A percentile compares a stretch with the other conserved stretches of the same genome.
phyloP scores from a whole-genome alignment of 768 basidiomycete genomes.

The Cystobasidium tubakii region DNA sequence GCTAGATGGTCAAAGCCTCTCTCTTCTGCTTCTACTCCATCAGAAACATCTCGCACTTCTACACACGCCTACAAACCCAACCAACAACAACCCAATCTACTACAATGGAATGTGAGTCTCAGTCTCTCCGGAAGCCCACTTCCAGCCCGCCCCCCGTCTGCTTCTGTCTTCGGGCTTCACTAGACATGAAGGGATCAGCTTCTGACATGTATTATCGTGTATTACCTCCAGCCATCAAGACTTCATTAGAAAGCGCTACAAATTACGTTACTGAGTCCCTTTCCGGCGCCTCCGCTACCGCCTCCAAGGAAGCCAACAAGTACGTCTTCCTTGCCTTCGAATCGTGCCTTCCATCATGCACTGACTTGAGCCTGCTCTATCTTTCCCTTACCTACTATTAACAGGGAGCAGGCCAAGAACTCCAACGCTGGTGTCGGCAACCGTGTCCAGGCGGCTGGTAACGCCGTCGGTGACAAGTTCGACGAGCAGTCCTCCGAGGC shows the following conservation, averaged over 20 bases:
- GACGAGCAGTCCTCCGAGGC: conserved; percentile 10
- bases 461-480: conserved; percentile 6
- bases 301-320: conserved; percentile 5
- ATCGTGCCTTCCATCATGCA: not conserved
- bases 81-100: not conserved
- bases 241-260: not conserved
- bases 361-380: not conserved
- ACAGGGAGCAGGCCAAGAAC: conserved; percentile 24
- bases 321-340: not conserved
- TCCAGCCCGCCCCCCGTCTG: too few relatives aligned
- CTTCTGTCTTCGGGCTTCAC: too few relatives aligned
- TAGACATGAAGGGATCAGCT: too few relatives aligned
- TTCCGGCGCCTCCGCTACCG: not conserved
- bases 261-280: conserved; percentile 1
- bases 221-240: not conserved
- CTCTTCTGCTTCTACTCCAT: not conserved
- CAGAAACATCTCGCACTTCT: too few relatives aligned
- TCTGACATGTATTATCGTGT: too few relatives aligned
- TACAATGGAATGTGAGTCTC: not conserved
- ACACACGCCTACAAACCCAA: not conserved
- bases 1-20: not conserved
- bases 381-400: too few relatives aligned
- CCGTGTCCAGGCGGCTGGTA: not conserved
- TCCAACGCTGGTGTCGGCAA: not conserved
- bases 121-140: too few relatives aligned